Base-by-base conservation (phyloP, 176 grass and related monocot genomes). In the Bromus sterilis region DNA sequence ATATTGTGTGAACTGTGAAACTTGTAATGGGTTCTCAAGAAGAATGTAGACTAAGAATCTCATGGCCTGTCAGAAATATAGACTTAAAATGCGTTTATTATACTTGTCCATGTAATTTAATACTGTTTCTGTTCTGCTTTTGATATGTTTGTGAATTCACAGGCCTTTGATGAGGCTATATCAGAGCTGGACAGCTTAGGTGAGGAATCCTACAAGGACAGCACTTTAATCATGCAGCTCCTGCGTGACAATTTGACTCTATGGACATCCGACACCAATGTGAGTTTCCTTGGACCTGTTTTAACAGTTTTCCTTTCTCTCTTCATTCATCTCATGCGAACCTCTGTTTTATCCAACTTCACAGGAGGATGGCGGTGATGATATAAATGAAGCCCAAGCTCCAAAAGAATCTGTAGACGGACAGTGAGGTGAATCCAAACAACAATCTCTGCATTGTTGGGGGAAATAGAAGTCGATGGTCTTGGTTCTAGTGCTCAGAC, bases 141-240 rank as follows among this genome's bases (percentile, higher is more conserved):
- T 12, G 37, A 23, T 78, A 62, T 73, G 35, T 6, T 41, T 15
- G 29, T 11, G 55, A 41, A 4, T 48, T 29, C 6, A 4, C 31
- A 97, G 94, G 94, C 94, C 29, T 97, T 97, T 77, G 94, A 97
- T 85, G 93, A 96, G 66, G 93, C 93, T 24, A 96, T 96, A 32
- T 93, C 93, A 49, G 93, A 96, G 76, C 83, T 96, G 44, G 93
- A 96, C 84, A 96, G 90, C 66, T 85, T 96, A 83, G 93, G 93
- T 5, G 93, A 96, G 86, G 93, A 96, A 75, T 96, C 93, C 30
- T 96, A 96, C 93, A 96, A 96, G 79, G 93, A 96, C 88, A 93
- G 90, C 83, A 96, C 93, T 66, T 70, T 96, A 85, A 96, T 96
- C 57, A 96, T 96, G 93, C 93, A 96, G 66, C 93, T 96, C 26